A percentile compares a stretch with the other conserved stretches of the same genome.
phyloP scores from a whole-genome alignment of 1,284 basidiomycete genomes.

The Amylostereum areolatum region DNA sequence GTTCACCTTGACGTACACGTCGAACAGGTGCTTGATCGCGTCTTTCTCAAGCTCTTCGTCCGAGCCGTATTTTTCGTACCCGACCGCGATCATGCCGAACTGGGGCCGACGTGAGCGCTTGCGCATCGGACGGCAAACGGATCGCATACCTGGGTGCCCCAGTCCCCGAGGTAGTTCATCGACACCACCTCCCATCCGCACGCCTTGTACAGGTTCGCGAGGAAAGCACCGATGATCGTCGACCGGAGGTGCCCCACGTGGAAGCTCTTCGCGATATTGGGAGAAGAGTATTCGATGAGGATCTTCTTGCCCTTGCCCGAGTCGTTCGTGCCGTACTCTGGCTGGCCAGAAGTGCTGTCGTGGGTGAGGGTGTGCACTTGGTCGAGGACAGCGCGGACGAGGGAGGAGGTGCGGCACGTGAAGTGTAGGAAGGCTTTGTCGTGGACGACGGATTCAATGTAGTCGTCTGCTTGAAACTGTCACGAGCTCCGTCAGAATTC shows the following conservation, averaged over 20 bases:
- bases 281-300: constrained; percentile 88
- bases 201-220: constrained; percentile 88
- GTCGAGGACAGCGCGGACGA: constrained; percentile 73
- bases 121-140: not conserved
- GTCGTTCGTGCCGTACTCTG: constrained; percentile 71
- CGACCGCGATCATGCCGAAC: constrained; percentile 88
- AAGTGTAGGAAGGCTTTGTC: constrained; percentile 85
- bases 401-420: constrained; percentile 62
- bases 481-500: not conserved
- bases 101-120: constrained; percentile 19
- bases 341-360: constrained; percentile 41
- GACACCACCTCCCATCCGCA: constrained; percentile 90
- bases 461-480: constrained; percentile 66
- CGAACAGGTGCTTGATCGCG: constrained; percentile 92
- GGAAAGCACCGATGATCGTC: constrained; percentile 96
- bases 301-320: constrained; percentile 78
- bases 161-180: constrained; percentile 94
- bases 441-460: constrained; percentile 59
- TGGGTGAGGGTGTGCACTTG: constrained; percentile 79
- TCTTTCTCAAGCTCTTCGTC: constrained; percentile 81
- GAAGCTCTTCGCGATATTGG: constrained; percentile 99
- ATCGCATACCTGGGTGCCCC: constrained; percentile 79
- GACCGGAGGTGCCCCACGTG: constrained; percentile 96
- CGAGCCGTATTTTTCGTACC: constrained; percentile 89
- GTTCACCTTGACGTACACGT: constrained; percentile 94